Evolutionary conservation across 129 eudicot genomes (phyloP), one percentile per base, ranked within the genome.

Genomic region (Lactuca sativa): DNA sequence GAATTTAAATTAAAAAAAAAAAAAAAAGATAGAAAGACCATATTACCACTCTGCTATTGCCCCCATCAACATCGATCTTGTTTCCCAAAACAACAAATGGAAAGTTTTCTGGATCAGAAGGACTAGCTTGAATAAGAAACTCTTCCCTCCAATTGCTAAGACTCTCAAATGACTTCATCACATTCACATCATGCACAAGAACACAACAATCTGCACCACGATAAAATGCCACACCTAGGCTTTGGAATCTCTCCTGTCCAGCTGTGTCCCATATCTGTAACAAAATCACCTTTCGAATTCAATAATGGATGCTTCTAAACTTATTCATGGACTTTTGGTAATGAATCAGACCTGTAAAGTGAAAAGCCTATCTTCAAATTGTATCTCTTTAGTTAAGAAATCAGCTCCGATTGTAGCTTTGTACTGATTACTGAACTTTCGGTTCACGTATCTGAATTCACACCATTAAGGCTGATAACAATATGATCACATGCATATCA

Each of bases 131-230:
- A 64, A 84, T 74, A 34, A 81, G 59, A 59, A 84, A 84, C 81
- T 81, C 86, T 47, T 78, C 86, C 74, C 89, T 76, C 89, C 84
- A 84, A 59, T 79, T 72, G 21, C 81, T 81, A 72, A 84, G 84
- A 65, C 59, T 81, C 59, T 84, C 89, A 54, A 84, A 81, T 47
- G 89, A 84, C 64, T 84, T 84, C 79, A 74, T 78, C 56, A 77
- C 89, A 62, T 84, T 81, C 17, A 84, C 89, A 52, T 84, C 86
- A 74, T 81, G 81, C 12, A 81, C 84, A 65, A 84, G 88, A 71
- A 80, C 83, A 73, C 88, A 84, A 56, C 88, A 80, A 71, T 84
- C 83, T 31, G 85, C 88, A 69, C 88, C 88, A 15, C 85, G 85
- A 68, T 84, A 84, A 62, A 84, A 84, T 25, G 85, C 85, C 60